These are phyloP conservation scores for Coriolopsis trogii DNA, from an alignment of 1,284 basidiomycete genomes.

Conservation along the genomic window DNA sequence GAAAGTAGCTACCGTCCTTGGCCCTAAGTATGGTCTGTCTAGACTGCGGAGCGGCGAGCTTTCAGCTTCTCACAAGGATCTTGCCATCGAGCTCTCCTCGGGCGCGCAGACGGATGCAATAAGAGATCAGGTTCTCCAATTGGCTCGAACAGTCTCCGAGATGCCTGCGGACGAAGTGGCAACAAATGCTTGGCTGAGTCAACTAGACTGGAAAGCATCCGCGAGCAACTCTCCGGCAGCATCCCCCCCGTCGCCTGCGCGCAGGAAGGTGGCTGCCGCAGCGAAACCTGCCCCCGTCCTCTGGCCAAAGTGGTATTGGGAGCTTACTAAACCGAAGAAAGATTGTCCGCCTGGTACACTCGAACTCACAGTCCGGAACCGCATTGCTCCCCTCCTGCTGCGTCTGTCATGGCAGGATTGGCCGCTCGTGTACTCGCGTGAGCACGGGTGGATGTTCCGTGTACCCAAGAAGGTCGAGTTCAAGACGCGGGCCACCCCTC, in stretches of 20 bases:
- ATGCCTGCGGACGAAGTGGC: constrained; percentile 23
- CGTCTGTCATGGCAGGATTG: constrained; percentile 87
- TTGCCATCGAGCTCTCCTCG: constrained; percentile 46
- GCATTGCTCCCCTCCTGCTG: constrained; percentile 85
- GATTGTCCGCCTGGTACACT: constrained; percentile 66
- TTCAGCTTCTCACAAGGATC: constrained; percentile 38
- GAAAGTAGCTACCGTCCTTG: constrained; percentile 46
- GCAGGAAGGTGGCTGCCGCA: constrained; percentile 36
- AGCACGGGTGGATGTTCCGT: constrained; percentile 93
- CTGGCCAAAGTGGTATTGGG: constrained; percentile 98
- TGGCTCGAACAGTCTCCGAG: constrained; percentile 41
- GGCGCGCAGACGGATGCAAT: constrained; percentile 40
- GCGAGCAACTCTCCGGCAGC: not conserved
- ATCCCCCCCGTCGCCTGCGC: constrained; percentile 21
- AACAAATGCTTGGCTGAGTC: constrained; percentile 60
- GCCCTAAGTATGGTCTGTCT: constrained; percentile 44
- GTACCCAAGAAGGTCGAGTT: constrained; percentile 50
- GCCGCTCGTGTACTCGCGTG: constrained; percentile 85
- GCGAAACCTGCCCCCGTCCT: constrained; percentile 44
- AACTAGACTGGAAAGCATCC: constrained; percentile 68
- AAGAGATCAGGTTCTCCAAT: constrained; percentile 35
- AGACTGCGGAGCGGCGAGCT: constrained; percentile 44
- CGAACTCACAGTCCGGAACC: constrained; percentile 87
- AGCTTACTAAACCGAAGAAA: constrained; percentile 76
- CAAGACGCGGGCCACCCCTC: constrained; percentile 43